Evolutionary conservation across 352 stramenopile species (phyloP).

Genomic region (Phytophthora meadii): DNA sequence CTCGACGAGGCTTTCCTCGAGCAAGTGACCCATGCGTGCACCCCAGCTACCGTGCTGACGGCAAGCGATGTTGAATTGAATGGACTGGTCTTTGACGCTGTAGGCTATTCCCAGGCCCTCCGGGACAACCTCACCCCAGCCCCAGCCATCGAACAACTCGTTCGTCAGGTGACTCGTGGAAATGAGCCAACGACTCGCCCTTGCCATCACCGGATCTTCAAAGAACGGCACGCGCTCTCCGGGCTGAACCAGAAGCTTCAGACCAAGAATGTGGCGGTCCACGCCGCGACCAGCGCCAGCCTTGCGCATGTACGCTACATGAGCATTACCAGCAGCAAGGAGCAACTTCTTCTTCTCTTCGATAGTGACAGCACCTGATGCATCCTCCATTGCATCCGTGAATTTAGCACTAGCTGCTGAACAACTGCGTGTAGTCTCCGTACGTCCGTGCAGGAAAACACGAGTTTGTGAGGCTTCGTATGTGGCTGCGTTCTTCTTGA

Average conservation of each 20-base stretch:
- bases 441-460: conserved; percentile 95
- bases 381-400: conserved; percentile 82
- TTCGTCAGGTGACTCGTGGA: conserved; percentile 86
- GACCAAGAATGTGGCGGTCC: conserved; percentile 94
- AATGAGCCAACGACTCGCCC: conserved; percentile 77
- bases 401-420: conserved; percentile 86
- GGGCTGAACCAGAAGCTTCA: conserved; percentile 70
- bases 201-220: conserved; percentile 71
- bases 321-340: conserved; percentile 47
- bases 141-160: conserved; percentile 86
- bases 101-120: conserved; percentile 85
- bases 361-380: conserved; percentile 27
- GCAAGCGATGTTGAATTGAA: conserved; percentile 88
- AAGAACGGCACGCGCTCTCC: conserved; percentile 71
- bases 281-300: conserved; percentile 87
- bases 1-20: conserved; percentile 80
- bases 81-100: conserved; percentile 79
- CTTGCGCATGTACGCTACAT: conserved; percentile 75
- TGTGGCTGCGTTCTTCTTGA: conserved; percentile 73
- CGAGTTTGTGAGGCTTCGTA: conserved; percentile 97
- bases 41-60: conserved; percentile 58
- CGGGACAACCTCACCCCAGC: conserved; percentile 83
- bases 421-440: conserved; percentile 90
- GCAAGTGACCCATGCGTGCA: conserved; percentile 69
- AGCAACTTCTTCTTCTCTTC: conserved; percentile 60